These are phyloP conservation scores for Chaetothyriales sp. DNA, from an alignment of 2,329 filamentous ascomycete species.

Conservation along the genomic window DNA sequence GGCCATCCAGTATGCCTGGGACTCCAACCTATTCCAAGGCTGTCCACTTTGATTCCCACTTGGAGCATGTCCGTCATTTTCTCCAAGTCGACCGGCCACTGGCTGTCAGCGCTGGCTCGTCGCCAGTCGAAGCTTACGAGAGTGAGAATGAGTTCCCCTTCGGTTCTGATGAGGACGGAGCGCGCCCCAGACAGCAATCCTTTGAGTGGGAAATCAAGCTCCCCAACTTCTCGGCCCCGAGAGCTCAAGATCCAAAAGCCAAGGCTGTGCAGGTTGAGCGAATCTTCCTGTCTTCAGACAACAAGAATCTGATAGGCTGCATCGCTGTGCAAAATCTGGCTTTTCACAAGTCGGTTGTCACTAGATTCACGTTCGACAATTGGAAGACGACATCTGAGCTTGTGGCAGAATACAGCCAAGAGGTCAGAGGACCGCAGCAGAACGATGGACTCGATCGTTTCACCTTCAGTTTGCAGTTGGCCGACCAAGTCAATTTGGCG, in stretches of 20 bases:
- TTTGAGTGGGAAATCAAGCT: constrained; percentile 81
- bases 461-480: constrained; percentile 82
- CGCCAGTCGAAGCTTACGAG: constrained; percentile 75
- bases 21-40: constrained; percentile 92
- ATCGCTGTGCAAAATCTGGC: constrained; percentile 76
- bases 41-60: constrained; percentile 94
- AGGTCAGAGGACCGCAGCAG: constrained; percentile 50
- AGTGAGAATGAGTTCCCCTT: constrained; percentile 87
- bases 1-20: constrained; percentile 92
- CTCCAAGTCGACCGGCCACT: constrained; percentile 83
- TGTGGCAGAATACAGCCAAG: constrained; percentile 68
- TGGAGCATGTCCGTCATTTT: constrained; percentile 93
- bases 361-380: constrained; percentile 89
- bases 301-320: constrained; percentile 70
- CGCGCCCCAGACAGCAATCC: constrained; percentile 32
- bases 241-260: constrained; percentile 40
- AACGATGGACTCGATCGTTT: constrained; percentile 66
- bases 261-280: constrained; percentile 64
- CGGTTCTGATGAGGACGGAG: constrained; percentile 34
- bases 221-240: constrained; percentile 55
- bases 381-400: constrained; percentile 98
- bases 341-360: constrained; percentile 78
- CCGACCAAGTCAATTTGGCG: constrained; percentile 81
- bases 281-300: constrained; percentile 74
- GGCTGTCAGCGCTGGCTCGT: constrained; percentile 90